These are phyloP conservation scores for Zygosaccharomyces siamensis DNA, from an alignment of 805 yeast genomes.

Conservation along the genomic window DNA sequence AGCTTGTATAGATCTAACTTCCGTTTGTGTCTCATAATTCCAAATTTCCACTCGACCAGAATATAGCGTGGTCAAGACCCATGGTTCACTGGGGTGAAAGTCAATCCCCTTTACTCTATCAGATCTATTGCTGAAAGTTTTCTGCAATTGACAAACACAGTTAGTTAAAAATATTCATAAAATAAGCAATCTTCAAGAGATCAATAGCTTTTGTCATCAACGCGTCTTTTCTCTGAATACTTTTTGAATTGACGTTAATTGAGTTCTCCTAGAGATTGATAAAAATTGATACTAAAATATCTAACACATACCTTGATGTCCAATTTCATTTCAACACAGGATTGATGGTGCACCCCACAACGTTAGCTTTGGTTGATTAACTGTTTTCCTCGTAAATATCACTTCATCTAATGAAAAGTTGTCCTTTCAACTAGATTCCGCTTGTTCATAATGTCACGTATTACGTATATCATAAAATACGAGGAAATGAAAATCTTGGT, in stretches of 20 bases:
- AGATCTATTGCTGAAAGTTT: constrained; percentile 83
- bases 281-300: background rate
- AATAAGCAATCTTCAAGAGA: background rate
- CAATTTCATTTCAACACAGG: constrained; percentile 23
- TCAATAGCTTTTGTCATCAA: background rate
- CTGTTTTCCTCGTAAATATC: constrained; percentile 1
- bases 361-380: background rate
- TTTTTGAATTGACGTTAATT: background rate
- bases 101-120: constrained; percentile 98
- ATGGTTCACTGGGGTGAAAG: constrained; percentile 96
- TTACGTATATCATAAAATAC: constrained; percentile 1
- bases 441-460: background rate
- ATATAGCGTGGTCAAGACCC: constrained; percentile 88
- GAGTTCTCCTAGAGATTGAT: background rate
- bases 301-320: constrained; percentile 29
- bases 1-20: constrained; percentile 86
- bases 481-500: background rate
- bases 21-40: constrained; percentile 79
- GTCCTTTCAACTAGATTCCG: constrained; percentile 8
- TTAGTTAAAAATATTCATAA: background rate
- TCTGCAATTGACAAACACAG: constrained; percentile 37
- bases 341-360: background rate
- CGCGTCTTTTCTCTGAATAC: background rate
- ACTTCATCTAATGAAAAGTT: constrained; percentile 10
- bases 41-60: constrained; percentile 83